Conservation (phyloP, 345 rosid species). For the Eucalyptus microcorys region DNA sequence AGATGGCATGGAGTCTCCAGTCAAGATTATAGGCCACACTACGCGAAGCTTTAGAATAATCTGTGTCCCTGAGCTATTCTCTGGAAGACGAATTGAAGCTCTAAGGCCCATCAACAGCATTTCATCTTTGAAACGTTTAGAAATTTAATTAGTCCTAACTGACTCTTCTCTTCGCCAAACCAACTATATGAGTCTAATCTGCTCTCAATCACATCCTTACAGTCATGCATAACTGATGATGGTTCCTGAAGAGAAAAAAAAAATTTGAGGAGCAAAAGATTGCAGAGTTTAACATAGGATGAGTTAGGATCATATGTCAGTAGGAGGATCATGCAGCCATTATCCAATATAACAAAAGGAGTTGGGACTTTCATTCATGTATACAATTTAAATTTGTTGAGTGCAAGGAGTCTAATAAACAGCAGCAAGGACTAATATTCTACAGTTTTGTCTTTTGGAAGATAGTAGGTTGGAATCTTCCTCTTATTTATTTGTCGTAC, state of each 20-base stretch:
- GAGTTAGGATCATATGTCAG: not conserved
- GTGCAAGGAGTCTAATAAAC: not conserved
- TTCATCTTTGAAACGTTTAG: not conserved
- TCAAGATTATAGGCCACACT: conserved; percentile 83
- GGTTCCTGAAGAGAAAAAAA: not conserved
- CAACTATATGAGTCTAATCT: not conserved
- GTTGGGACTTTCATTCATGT: not conserved
- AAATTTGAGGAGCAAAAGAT: not conserved
- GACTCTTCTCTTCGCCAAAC: not conserved
- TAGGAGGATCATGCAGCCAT: not conserved
- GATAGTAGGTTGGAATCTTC: not conserved
- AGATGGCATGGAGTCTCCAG: conserved; percentile 58
- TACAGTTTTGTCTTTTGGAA: not conserved
- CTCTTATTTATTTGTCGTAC: not conserved
- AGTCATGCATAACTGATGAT: not conserved
- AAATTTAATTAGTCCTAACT: not conserved
- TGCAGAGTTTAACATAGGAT: not conserved
- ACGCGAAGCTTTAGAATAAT: conserved; percentile 88
- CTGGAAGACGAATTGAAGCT: conserved; percentile 62
- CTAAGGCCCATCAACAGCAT: conserved; percentile 42
- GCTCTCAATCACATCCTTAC: not conserved
- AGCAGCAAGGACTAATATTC: not conserved
- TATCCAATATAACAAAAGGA: not conserved
- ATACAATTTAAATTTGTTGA: not conserved
- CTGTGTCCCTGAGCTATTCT: conserved; percentile 74